phyloP scores from a whole-genome alignment of 305 asterid species.

The Salvia sclarea region DNA sequence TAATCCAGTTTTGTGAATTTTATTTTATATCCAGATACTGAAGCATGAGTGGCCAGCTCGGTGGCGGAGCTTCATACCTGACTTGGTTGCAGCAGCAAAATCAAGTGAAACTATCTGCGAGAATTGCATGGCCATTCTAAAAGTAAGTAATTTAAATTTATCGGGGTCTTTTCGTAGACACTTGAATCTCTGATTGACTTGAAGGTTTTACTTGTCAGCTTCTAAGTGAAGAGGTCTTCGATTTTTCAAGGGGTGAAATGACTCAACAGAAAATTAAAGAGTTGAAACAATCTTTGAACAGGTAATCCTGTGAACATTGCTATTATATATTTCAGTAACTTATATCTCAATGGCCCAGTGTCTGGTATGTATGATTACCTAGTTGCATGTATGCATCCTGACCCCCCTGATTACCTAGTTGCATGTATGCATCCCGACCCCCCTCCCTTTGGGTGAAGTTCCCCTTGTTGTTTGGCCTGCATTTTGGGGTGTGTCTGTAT shows the following conservation, averaged over 20 bases:
- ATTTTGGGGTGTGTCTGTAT: not conserved
- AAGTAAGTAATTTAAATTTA: constrained; percentile 44
- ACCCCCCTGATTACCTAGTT: not conserved
- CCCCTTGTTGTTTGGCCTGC: constrained; percentile 23
- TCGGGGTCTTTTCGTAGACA: constrained; percentile 17
- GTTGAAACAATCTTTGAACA: constrained; percentile 82
- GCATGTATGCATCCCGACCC: not conserved
- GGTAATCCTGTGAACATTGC: constrained; percentile 42
- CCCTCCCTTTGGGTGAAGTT: not conserved
- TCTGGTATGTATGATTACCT: not conserved
- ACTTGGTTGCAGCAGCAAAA: constrained; percentile 90
- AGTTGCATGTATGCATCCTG: not conserved
- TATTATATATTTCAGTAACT: constrained; percentile 11
- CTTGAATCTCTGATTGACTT: constrained; percentile 35
- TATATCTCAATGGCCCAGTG: constrained; percentile 17
- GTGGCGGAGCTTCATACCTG: constrained; percentile 89
- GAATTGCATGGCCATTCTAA: constrained; percentile 89
- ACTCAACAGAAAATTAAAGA: constrained; percentile 92
- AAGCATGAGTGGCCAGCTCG: constrained; percentile 96
- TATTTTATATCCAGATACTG: constrained; percentile 55
- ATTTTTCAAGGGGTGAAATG: constrained; percentile 97
- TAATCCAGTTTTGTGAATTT: constrained; percentile 27
- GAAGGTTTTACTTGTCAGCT: constrained; percentile 52
- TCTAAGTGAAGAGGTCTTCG: constrained; percentile 94
- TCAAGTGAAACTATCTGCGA: constrained; percentile 89